phyloP scores from a whole-genome alignment of 164 flowering plant species.

The Piper betle region DNA sequence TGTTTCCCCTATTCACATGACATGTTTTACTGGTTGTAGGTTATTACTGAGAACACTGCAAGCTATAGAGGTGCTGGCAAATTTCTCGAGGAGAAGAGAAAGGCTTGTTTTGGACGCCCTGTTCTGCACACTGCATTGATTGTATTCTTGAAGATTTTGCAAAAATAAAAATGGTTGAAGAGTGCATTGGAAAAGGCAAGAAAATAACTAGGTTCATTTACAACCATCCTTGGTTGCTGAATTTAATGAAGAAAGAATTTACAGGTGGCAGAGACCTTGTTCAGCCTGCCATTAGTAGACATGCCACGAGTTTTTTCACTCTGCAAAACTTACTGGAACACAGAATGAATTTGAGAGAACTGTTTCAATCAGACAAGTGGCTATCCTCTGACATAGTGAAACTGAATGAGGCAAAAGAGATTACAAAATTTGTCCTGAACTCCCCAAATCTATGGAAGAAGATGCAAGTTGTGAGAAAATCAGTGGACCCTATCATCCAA shows the following conservation, averaged over 20 bases:
- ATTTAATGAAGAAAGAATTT: slow-evolving; percentile 58
- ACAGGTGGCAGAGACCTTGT: slow-evolving; percentile 65
- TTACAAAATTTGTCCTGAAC: slow-evolving; percentile 51
- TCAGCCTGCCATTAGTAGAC: slow-evolving; percentile 41
- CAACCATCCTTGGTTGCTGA: slow-evolving; percentile 50
- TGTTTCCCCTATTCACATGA: neutral
- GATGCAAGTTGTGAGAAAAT: slow-evolving; percentile 43
- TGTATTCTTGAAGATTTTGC: slow-evolving; percentile 53
- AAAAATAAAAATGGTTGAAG: slow-evolving; percentile 45
- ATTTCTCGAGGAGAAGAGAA: slow-evolving; percentile 67
- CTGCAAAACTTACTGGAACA: slow-evolving; percentile 46
- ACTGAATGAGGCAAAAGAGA: slow-evolving; percentile 62
- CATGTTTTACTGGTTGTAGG: slow-evolving; percentile 18
- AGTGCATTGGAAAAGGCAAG: slow-evolving; percentile 56
- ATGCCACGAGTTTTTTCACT: slow-evolving; percentile 42
- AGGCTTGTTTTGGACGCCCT: slow-evolving; percentile 70
- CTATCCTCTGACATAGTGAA: slow-evolving; percentile 41
- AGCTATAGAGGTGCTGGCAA: slow-evolving; percentile 63
- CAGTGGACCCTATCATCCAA: slow-evolving; percentile 53
- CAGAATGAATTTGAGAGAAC: slow-evolving; percentile 41
- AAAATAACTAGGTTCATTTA: slow-evolving; percentile 63
- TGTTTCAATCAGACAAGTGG: slow-evolving; percentile 77
- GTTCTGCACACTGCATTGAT: slow-evolving; percentile 57
- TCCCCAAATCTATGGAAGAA: slow-evolving; percentile 66
- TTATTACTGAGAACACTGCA: slow-evolving; percentile 50